These are phyloP conservation scores for Neonectria neomacrospora DNA, from an alignment of 2,329 filamentous ascomycete species.

Conservation along the genomic window DNA sequence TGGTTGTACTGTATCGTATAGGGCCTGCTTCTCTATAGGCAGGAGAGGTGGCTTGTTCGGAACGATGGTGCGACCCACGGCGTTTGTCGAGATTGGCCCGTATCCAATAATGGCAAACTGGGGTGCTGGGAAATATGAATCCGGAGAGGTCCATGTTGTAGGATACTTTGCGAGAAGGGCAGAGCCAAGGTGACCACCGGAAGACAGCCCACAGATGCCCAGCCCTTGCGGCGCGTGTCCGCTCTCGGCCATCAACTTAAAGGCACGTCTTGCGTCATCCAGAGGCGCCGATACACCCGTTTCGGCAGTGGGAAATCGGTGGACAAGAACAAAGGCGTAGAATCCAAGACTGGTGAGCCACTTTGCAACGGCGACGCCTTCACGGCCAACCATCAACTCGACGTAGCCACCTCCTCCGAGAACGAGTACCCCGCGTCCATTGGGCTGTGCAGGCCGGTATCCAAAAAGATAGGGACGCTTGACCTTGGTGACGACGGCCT, in stretches of 20 bases:
- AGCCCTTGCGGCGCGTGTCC: conserved; percentile 26
- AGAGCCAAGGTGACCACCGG: conserved; percentile 38
- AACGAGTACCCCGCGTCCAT: conserved; percentile 35
- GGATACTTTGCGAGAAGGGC: conserved; percentile 38
- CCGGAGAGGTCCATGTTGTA: conserved; percentile 29
- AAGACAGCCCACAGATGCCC: conserved; percentile 38
- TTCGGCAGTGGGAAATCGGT: conserved; percentile 36
- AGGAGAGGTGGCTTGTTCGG: conserved; percentile 36
- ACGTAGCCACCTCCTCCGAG: conserved; percentile 38
- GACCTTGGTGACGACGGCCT: conserved; percentile 35
- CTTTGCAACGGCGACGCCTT: conserved; percentile 35
- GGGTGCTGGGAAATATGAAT: conserved; percentile 17
- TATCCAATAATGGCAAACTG: conserved; percentile 39
- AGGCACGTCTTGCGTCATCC: conserved; percentile 37
- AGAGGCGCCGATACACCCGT: conserved; percentile 31
- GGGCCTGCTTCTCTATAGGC: conserved; percentile 34
- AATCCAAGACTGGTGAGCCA: conserved; percentile 40
- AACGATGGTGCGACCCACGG: conserved; percentile 33
- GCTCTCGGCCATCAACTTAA: conserved; percentile 34
- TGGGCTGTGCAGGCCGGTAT: conserved; percentile 28
- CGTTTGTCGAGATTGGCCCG: conserved; percentile 38
- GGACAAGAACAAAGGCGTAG: conserved; percentile 39
- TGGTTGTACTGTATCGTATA: conserved; percentile 36
- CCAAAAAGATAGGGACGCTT: conserved; percentile 35
- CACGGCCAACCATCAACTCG: conserved; percentile 38